Evolutionary conservation across 2,329 filamentous ascomycete genomes (phyloP).

Genomic region (Clarireedia paspali): DNA sequence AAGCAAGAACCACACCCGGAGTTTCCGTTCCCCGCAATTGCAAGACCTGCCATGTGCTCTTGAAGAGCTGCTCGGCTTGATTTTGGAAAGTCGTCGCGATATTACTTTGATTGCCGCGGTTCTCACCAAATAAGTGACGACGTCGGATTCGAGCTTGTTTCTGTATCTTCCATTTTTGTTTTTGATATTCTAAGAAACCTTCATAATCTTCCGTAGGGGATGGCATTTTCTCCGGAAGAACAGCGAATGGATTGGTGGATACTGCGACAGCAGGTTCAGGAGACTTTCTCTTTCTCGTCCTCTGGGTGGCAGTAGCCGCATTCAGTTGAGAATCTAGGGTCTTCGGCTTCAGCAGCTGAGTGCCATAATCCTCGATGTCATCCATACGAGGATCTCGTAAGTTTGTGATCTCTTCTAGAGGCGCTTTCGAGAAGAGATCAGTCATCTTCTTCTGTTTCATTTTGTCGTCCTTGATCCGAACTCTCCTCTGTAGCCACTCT

Average conservation of each 20-base stretch:
- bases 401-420: conserved; percentile 68
- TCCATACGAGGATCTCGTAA: conserved; percentile 44
- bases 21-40: conserved; percentile 77
- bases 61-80: conserved; percentile 83
- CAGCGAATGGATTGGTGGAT: conserved; percentile 69
- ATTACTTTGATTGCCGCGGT: conserved; percentile 58
- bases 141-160: conserved; percentile 80
- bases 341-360: conserved; percentile 58
- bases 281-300: conserved; percentile 63
- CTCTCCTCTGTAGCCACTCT: conserved; percentile 90
- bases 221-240: conserved; percentile 77
- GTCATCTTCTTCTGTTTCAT: conserved; percentile 99
- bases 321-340: conserved; percentile 44
- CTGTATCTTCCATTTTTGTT: conserved; percentile 98
- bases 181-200: conserved; percentile 87
- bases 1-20: conserved; percentile 79
- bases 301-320: conserved; percentile 41
- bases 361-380: conserved; percentile 79
- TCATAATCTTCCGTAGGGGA: conserved; percentile 78
- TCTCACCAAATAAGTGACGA: conserved; percentile 88
- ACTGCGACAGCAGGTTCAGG: conserved; percentile 55
- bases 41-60: conserved; percentile 89
- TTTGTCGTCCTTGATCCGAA: conserved; percentile 92
- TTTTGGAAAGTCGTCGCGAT: conserved; percentile 74
- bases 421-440: conserved; percentile 72